These are phyloP conservation scores for barley (Hordeum vulgare) DNA, from an alignment of 176 grass and related monocot genomes.

Conservation along the genomic window MorexV3_pseudomolecules_assembly NC_058524.1:104751212-104751711, in stretches of 20 bases:
- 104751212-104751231: slow-evolving; percentile 4
- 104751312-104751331: not conserved
- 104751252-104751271: not conserved
- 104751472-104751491: not conserved
- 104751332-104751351: slow-evolving; percentile 27
- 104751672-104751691: no score
- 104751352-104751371: not conserved
- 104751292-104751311: not conserved
- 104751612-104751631: no score
- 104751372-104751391: not conserved
- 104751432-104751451: not conserved
- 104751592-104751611: no score
- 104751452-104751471: not conserved
- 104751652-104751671: no score
- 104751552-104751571: no score
- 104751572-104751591: no score
- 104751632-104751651: no score
- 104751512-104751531: no score
- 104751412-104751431: not conserved
- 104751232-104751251: slow-evolving; percentile 7
- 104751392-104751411: not conserved
- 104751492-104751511: no score
- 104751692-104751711: no score
- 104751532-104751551: no score
- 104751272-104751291: slow-evolving; percentile 17